These are phyloP conservation scores for Ustilago trichophora DNA, from an alignment of 1,284 basidiomycete genomes.

Conservation along the genomic window DNA sequence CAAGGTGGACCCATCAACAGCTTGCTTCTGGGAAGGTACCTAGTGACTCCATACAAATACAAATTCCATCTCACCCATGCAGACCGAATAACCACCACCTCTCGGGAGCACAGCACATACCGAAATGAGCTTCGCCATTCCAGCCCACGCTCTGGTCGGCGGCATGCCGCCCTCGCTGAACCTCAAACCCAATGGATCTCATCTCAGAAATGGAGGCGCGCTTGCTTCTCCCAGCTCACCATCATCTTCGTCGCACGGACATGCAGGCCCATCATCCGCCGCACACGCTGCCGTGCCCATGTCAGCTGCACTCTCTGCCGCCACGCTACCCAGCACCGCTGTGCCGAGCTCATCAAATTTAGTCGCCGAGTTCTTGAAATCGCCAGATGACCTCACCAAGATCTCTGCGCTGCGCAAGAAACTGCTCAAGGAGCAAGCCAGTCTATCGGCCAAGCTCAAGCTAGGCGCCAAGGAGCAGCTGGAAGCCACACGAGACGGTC, in stretches of 20 bases:
- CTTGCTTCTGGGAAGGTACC: no score
- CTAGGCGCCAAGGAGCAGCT: conserved; percentile 93
- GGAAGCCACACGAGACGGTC: conserved; percentile 86
- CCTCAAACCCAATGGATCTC: conserved; percentile 8
- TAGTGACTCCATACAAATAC: no score
- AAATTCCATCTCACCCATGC: no score
- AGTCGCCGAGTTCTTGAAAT: conserved; percentile 62
- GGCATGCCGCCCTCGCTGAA: conserved; percentile 1
- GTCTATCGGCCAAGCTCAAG: conserved; percentile 91
- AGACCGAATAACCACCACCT: no score
- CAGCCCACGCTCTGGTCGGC: conserved; percentile 12
- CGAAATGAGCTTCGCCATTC: conserved; percentile 30
- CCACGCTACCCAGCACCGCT: conserved; percentile 10
- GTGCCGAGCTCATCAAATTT: conserved; percentile 31
- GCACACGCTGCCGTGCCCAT: conserved; percentile 10
- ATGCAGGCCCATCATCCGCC: conserved; percentile 13
- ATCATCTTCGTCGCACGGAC: conserved; percentile 24
- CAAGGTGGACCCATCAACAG: no score
- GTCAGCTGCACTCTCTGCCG: conserved; percentile 25
- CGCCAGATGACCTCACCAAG: conserved; percentile 92
- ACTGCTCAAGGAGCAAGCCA: conserved; percentile 92
- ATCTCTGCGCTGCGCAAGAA: conserved; percentile 89
- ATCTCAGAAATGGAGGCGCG: conserved; percentile 6
- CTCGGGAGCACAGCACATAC: neutral
- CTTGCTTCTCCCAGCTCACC: conserved; percentile 7